Base-by-base conservation (phyloP, 441 rosid genomes). In the Populus hybrid region DNA sequence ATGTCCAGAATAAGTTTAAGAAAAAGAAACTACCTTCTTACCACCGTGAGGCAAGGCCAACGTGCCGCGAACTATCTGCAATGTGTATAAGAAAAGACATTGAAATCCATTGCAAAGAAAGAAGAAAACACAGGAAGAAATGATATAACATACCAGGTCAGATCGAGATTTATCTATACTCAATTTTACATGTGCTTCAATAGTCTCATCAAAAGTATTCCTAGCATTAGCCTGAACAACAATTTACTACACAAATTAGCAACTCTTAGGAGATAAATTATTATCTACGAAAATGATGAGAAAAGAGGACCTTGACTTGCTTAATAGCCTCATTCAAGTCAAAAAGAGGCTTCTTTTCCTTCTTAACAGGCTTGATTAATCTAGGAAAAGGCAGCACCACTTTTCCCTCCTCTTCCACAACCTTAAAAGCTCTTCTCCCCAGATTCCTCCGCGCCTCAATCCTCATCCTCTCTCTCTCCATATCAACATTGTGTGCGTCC, bases 31-130 rank as follows among this genome's bases (percentile, higher is more conserved):
- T 84, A 94, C 98, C 98, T 96, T 94, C 76, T 89, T 90, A 77
- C 80, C 89, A 79, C 98, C 95, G 72, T 93, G 98, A 21, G 98
- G 98, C 76, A 94, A 86, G 72, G 92, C 87, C 87, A 92, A 80
- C 69, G 94, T 89, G 70, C 99, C 99, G 77, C 98, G 97, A 73
- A 94, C 98, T 78, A 90, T 96, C 99, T 96, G 90, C 89, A 86
- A 1, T 75, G 79, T 53, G 75, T 73, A 40, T 66, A 70, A 65
- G 71, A 71, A 69, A 32, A 67, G 16, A 74, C 16, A 69, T 77
- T 7, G 46, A 57, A 68, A 72, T 70, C 61, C 35, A 18, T 57
- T 6, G 26, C 24, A 7, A 36, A 28, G 20, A 28, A 70, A 32
- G 11, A 24, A 21, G 42, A 40, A 35, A 10, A 14, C 11, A 7